Evolutionary conservation across 208 protist genomes (phyloP), one percentile per base, ranked within the genome.

Genomic region (Sergeia podlipaevii): DNA sequence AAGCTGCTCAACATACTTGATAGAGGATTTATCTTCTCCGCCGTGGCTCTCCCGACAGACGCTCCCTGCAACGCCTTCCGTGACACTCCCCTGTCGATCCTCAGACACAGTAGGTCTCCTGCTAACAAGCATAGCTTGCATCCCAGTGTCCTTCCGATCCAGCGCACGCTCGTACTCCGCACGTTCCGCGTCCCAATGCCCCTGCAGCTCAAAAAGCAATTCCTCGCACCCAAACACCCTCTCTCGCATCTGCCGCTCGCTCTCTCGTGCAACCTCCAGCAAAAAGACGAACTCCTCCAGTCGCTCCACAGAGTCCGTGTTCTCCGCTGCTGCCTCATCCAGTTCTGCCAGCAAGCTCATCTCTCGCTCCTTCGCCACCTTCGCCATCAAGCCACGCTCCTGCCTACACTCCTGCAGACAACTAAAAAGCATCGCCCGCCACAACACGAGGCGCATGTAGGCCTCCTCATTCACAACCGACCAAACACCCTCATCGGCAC

Each of bases 211-310:
- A 18, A 75, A 71, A 24, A 74, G 45, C 28, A 81, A 70, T 30
- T 80, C 65, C 43, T 84, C 76, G 0, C 65, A 27, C 4, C 0
- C 13, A 39, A 71, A 56, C 20, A 87, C 51, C 1, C 63, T 17
- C 13, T 80, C 59, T 0, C 70, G 59, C 3, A 68, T 39, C 10
- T 60, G 36, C 11, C 63, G 38, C 47, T 85, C 83, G 3, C 68
- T 63, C 20, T 69, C 62, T 0, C 78, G 65, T 8, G 78, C 65
- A 11, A 44, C 67, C 38, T 88, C 79, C 26, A 85, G 45, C n/a
- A 85, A 42, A 3, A 20, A 18, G 4, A 86, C 72, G 65, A 81
- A 85, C 33, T 90, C 77, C 49, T 86, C 77, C 5, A 90, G 48
- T 29, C 72, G 37, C 42, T 70, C 70, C 24, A 85, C 46, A 0